Conservation (phyloP, 768 basidiomycete genomes). For the Collybia nuda region DNA sequence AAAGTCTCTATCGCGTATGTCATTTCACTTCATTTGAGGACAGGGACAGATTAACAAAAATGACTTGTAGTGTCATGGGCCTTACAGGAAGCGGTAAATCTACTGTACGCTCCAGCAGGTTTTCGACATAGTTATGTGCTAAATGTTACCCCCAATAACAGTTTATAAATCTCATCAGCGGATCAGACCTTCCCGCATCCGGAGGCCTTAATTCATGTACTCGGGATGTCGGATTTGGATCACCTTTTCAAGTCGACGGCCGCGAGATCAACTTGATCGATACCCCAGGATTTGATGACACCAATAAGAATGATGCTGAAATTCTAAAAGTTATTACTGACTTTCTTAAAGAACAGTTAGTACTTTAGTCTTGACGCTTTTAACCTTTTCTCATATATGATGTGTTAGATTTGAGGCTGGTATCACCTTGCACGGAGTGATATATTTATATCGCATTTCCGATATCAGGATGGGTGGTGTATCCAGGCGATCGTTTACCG, state of each 20-base stretch:
- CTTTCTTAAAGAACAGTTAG: constrained; percentile 26
- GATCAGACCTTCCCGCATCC: constrained; percentile 1
- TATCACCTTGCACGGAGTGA: constrained; percentile 32
- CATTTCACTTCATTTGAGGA: background rate
- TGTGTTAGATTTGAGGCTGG: constrained; percentile 10
- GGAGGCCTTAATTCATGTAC: background rate
- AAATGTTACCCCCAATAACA: background rate
- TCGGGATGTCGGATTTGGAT: background rate
- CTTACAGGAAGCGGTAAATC: background rate
- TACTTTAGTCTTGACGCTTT: background rate
- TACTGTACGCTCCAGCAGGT: background rate
- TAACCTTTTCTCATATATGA: background rate
- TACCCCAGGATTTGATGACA: constrained; percentile 44
- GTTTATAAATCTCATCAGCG: constrained; percentile 1
- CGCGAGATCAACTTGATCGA: constrained; percentile 25
- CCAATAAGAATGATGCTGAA: constrained; percentile 22
- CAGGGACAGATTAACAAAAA: background rate
- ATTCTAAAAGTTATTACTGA: constrained; percentile 14
- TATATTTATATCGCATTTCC: constrained; percentile 39
- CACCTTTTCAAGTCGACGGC: background rate
- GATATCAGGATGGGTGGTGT: constrained; percentile 38
- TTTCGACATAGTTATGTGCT: background rate
- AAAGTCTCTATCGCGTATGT: constrained; percentile 1
- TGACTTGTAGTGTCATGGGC: background rate
- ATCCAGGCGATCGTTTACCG: constrained; percentile 37